Evolutionary conservation across 2,329 filamentous ascomycete species (phyloP).

Genomic region (Cladosporium cucumerinum): DNA sequence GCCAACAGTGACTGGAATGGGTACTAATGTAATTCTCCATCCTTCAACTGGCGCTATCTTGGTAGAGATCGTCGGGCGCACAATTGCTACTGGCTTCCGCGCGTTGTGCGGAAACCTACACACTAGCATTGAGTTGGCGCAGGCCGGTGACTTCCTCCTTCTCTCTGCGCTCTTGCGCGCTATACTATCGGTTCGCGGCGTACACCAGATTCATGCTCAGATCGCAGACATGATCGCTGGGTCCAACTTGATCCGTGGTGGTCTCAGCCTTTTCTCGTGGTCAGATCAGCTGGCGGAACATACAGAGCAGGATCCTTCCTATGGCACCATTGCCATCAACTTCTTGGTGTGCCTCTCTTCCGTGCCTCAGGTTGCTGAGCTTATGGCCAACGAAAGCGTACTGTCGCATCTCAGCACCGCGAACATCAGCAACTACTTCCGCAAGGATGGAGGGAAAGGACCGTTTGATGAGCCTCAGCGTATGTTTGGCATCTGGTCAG

Average conservation of each 20-base stretch:
- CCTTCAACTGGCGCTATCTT: conserved; percentile 51
- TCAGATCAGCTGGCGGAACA: conserved; percentile 76
- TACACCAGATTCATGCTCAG: conserved; percentile 53
- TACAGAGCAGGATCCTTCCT: conserved; percentile 73
- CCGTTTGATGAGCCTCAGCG: conserved; percentile 75
- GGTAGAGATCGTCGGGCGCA: conserved; percentile 73
- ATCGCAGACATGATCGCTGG: conserved; percentile 51
- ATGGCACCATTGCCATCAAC: conserved; percentile 85
- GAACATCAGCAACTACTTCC: conserved; percentile 73
- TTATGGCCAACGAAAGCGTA: conserved; percentile 82
- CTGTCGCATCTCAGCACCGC: conserved; percentile 76
- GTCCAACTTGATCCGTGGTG: conserved; percentile 71
- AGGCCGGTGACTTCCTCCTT: conserved; percentile 77
- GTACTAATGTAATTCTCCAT: conserved; percentile 18
- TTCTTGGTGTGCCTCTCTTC: conserved; percentile 86
- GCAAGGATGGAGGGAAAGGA: conserved; percentile 63
- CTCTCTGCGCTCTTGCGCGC: conserved; percentile 86
- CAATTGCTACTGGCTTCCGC: conserved; percentile 79
- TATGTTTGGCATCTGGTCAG: conserved; percentile 85
- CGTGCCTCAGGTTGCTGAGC: conserved; percentile 77
- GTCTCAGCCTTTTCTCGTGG: conserved; percentile 89
- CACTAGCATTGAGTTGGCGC: conserved; percentile 39
- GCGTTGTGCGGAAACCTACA: conserved; percentile 79
- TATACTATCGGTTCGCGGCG: conserved; percentile 71
- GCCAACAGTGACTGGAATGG: conserved; percentile 4